Base-by-base conservation (phyloP, 352 stramenopile species). In the Phytopythium kandeliae region DNA sequence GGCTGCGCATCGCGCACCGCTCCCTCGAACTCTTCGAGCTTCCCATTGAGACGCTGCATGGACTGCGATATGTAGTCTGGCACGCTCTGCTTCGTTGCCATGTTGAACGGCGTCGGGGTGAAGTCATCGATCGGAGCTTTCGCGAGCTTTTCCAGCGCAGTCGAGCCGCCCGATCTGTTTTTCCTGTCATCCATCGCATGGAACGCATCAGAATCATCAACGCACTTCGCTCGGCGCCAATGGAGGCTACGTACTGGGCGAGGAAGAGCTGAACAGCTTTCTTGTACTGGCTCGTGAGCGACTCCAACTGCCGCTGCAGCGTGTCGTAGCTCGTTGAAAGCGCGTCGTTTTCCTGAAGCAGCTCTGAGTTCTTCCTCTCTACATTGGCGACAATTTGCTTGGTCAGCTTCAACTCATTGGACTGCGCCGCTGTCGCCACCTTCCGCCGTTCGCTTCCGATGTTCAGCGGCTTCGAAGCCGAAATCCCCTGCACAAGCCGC, bases 241-340 rank as follows among this genome's bases (percentile, higher is more conserved):
- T 26, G 17, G 3, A 12, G 25, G 37, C 13, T 8, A 74, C 78
- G 44, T 67, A 85, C 76, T 90, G 78, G 10, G 76, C 72, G 31
- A 90, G 61, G 47, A 90, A 90, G 15, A 89, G 65, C 48, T 74
- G 65, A 26, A 86, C 71, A 6, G 77, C 64, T 31, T 87, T 88
- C 55, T 85, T 85, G 65, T 89, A 89, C 55, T 87, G 77, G 3
- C 69, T 62, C 26, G 68, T 82, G 7, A 91, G 54, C n/a, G 69
- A 69, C 58, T 87, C 73, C 19, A 91, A 56, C 16, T 80, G 66
- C 2, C 71, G 64, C 35, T 89, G 77, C 21, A 91, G 55, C 8
- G 58, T 51, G 24, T 85, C 65, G 37, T 85, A 88, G 22, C 60
- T 79, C 19, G 63, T 81, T 10, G 65, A 59, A 16, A 91, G 55